Conservation (phyloP, 108 stramenopile genomes). For the Epithemia pelagica region DNA sequence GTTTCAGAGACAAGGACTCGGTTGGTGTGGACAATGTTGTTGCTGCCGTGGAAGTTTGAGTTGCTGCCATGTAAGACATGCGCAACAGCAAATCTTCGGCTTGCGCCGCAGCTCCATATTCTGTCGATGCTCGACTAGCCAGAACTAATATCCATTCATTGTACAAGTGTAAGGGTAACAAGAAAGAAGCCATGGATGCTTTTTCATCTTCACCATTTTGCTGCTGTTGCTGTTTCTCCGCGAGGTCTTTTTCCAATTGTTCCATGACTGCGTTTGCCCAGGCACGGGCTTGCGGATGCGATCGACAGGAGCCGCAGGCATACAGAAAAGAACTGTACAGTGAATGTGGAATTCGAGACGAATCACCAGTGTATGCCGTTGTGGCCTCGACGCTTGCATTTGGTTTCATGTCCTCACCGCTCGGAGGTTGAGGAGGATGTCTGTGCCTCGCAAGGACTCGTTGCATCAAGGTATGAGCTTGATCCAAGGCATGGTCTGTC, state of each 20-base stretch:
- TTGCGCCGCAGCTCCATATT: conserved; percentile 5
- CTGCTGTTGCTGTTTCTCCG: background rate
- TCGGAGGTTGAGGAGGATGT: background rate
- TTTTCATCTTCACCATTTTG: background rate
- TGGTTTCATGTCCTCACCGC: too few relatives aligned
- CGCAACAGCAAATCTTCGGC: conserved; percentile 4
- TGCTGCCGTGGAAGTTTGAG: background rate
- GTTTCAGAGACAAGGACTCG: background rate
- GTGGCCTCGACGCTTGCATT: background rate
- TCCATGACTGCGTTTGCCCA: background rate
- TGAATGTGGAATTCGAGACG: background rate
- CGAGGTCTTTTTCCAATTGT: background rate
- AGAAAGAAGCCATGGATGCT: background rate
- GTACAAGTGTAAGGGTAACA: conserved; percentile 2
- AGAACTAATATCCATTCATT: conserved; percentile 1
- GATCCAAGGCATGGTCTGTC: background rate
- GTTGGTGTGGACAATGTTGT: background rate
- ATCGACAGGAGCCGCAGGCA: background rate
- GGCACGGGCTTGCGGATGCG: background rate
- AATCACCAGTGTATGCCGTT: background rate
- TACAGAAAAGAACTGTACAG: background rate
- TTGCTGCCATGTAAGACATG: background rate
- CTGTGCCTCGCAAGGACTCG: too few relatives aligned
- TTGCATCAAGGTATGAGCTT: background rate
- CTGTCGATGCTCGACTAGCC: background rate